phyloP scores from a whole-genome alignment of 2,329 filamentous ascomycete genomes.

The Claviceps pazoutovae region DNA sequence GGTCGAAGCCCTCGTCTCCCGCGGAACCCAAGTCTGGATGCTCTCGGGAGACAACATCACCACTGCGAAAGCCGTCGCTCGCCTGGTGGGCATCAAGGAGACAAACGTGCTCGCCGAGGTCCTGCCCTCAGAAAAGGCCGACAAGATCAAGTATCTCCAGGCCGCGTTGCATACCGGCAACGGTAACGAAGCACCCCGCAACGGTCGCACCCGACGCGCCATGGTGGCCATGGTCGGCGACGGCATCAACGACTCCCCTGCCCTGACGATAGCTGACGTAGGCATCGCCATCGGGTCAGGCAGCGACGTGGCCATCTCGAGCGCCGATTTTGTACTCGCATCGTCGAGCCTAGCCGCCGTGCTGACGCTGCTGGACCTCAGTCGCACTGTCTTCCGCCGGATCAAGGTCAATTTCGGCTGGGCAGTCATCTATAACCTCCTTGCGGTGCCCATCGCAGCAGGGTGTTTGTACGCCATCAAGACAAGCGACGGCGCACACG shows the following conservation, averaged over 20 bases:
- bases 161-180: constrained; percentile 28
- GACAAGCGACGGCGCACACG: constrained; percentile 34
- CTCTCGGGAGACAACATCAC: constrained; percentile 79
- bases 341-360: constrained; percentile 56
- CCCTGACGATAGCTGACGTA: constrained; percentile 66
- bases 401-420: constrained; percentile 78
- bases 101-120: constrained; percentile 76
- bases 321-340: constrained; percentile 70
- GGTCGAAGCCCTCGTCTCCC: constrained; percentile 47
- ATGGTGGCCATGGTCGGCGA: constrained; percentile 75
- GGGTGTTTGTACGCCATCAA: constrained; percentile 55
- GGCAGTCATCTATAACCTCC: constrained; percentile 70
- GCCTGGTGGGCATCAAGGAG: constrained; percentile 57
- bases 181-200: constrained; percentile 11
- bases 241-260: constrained; percentile 80
- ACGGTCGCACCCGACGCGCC: constrained; percentile 25
- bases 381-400: constrained; percentile 56
- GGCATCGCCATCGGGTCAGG: constrained; percentile 75
- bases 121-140: constrained; percentile 68
- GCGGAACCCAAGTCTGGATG: constrained; percentile 73
- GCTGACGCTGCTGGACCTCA: constrained; percentile 59
- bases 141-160: constrained; percentile 53
- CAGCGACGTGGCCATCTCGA: constrained; percentile 70
- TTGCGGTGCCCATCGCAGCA: constrained; percentile 68
- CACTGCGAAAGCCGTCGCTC: constrained; percentile 71